phyloP scores from a whole-genome alignment of 164 flowering plant genomes.

The Sextonia rubra region DNA sequence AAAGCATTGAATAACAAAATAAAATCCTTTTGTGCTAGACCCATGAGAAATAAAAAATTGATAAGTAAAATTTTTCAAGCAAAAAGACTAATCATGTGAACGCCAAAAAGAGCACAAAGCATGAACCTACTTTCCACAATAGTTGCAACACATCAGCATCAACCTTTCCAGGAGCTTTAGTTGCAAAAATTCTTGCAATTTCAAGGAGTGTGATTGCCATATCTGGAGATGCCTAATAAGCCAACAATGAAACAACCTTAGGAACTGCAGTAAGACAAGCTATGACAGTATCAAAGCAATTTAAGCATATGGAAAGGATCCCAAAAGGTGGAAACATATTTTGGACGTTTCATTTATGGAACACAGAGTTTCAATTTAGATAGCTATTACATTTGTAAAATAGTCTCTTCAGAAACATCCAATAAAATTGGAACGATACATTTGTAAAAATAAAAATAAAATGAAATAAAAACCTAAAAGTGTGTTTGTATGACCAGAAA shows the following conservation, averaged over 20 bases:
- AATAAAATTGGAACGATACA: too few species aligned
- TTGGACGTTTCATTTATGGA: too few species aligned
- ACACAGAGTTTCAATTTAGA: too few species aligned
- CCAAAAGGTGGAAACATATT: not conserved
- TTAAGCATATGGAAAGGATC: not conserved
- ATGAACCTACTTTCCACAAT: constrained; percentile 79
- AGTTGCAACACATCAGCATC: constrained; percentile 97
- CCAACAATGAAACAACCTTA: constrained; percentile 1
- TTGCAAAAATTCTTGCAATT: constrained; percentile 94
- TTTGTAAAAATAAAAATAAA: too few species aligned
- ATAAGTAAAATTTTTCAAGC: not conserved
- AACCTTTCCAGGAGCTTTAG: constrained; percentile 97
- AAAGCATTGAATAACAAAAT: not conserved
- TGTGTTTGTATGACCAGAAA: too few species aligned
- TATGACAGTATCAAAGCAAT: not conserved
- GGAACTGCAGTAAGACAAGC: not conserved
- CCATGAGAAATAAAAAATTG: too few species aligned
- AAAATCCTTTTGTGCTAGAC: not conserved
- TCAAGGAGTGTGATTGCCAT: constrained; percentile 99
- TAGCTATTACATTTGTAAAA: too few species aligned
- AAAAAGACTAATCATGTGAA: not conserved
- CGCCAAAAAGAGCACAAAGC: not conserved
- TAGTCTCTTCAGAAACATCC: too few species aligned
- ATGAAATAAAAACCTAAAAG: too few species aligned
- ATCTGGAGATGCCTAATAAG: constrained; percentile 90